phyloP scores from a whole-genome alignment of 306 rosid genomes.

The Begonia loranthoides region DNA sequence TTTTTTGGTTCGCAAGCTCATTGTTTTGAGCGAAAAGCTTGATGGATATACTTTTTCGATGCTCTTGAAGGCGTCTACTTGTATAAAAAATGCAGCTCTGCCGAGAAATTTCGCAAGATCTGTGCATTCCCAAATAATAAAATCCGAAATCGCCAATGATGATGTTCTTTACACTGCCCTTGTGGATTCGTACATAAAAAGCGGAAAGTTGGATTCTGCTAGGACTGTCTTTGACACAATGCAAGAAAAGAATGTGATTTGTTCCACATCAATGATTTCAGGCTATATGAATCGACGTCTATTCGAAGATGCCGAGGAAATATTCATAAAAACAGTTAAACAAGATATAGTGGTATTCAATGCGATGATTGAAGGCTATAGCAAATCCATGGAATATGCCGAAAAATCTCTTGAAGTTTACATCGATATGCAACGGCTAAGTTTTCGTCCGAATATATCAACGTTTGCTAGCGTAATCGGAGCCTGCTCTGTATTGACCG shows the following conservation, averaged over 20 bases:
- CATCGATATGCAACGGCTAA: slow-evolving; percentile 52
- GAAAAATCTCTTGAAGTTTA: slow-evolving; percentile 54
- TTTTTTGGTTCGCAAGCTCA: slow-evolving; percentile 31
- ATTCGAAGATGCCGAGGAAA: slow-evolving; percentile 48
- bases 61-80: slow-evolving; percentile 65
- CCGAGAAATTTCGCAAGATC: slow-evolving; percentile 37
- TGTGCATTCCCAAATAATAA: slow-evolving; percentile 61
- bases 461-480: slow-evolving; percentile 85
- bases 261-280: slow-evolving; percentile 72
- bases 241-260: slow-evolving; percentile 49
- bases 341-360: slow-evolving; percentile 76
- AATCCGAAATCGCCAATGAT: slow-evolving; percentile 41
- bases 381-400: slow-evolving; percentile 49
- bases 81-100: slow-evolving; percentile 11
- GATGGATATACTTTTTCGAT: slow-evolving; percentile 75
- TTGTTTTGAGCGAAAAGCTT: slow-evolving; percentile 42
- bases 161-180: slow-evolving; percentile 76
- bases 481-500: slow-evolving; percentile 60
- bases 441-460: slow-evolving; percentile 62
- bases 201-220: slow-evolving; percentile 39
- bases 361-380: slow-evolving; percentile 94
- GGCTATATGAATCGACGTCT: slow-evolving; percentile 74
- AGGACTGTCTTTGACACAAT: slow-evolving; percentile 62
- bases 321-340: slow-evolving; percentile 40
- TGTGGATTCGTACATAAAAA: slow-evolving; percentile 57